Evolutionary conservation across 306 rosid species (phyloP).

Genomic region (Vigna hirtella): DNA sequence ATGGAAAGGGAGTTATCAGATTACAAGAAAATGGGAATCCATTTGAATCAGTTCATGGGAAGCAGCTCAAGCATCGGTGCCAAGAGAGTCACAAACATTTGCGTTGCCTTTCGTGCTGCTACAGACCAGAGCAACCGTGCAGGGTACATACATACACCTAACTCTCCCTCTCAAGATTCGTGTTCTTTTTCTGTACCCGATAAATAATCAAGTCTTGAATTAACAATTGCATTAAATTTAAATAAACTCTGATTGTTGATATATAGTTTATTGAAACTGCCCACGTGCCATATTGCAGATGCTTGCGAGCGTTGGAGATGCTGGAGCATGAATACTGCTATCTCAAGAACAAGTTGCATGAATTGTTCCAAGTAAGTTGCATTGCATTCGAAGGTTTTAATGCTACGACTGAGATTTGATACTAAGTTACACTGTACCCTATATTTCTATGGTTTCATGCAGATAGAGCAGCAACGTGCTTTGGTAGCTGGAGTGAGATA

Average conservation of each 20-base stretch:
- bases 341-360: conserved; percentile 88
- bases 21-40: conserved; percentile 70
- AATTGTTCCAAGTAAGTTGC: conserved; percentile 73
- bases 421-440: background rate
- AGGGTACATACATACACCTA: conserved; percentile 51
- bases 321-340: conserved; percentile 90
- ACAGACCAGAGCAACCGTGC: conserved; percentile 74
- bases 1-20: conserved; percentile 59
- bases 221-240: background rate
- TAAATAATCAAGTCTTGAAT: background rate
- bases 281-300: conserved; percentile 48
- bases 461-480: conserved; percentile 91
- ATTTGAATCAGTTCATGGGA: conserved; percentile 88
- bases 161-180: background rate
- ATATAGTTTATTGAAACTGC: background rate
- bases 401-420: background rate
- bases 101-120: conserved; percentile 87
- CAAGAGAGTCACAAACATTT: conserved; percentile 77
- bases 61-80: conserved; percentile 99
- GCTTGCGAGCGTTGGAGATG: conserved; percentile 82
- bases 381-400: background rate
- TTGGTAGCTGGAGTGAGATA: conserved; percentile 86
- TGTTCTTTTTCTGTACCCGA: background rate
- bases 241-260: no score
- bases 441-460: conserved; percentile 16